Conservation (phyloP, 2,329 filamentous ascomycete species). For the Verticillium longisporum region DNA sequence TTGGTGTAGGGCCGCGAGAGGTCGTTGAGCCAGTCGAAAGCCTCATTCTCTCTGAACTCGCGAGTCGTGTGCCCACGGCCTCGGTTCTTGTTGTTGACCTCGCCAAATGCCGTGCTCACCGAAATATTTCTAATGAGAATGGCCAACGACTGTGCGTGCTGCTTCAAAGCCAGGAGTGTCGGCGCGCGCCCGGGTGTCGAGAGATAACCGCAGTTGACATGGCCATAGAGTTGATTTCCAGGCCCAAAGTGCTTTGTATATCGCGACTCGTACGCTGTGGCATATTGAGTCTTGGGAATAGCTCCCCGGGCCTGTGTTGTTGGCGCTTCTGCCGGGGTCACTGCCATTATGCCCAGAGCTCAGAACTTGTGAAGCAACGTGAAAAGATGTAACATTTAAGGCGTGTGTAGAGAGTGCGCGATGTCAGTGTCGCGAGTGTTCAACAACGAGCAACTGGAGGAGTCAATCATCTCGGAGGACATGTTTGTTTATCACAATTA, state of each 20-base stretch:
- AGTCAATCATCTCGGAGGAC: not conserved
- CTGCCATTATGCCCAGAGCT: not conserved
- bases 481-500: not conserved
- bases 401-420: not conserved
- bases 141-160: conserved; percentile 51
- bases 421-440: not conserved
- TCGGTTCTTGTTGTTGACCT: conserved; percentile 18
- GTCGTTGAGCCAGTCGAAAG: conserved; percentile 52
- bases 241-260: conserved; percentile 8
- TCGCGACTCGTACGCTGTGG: conserved; percentile 7
- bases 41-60: conserved; percentile 34
- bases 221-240: conserved; percentile 19
- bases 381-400: not conserved
- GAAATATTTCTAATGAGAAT: conserved; percentile 43
- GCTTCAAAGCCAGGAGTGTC: conserved; percentile 50
- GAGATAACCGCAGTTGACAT: conserved; percentile 52
- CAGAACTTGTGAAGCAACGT: not conserved
- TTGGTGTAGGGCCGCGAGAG: conserved; percentile 41
- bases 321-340: not conserved
- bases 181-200: conserved; percentile 44
- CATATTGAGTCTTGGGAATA: conserved; percentile 7
- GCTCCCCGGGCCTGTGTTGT: not conserved
- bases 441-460: not conserved
- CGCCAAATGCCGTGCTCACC: conserved; percentile 23
- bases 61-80: conserved; percentile 1